These are phyloP conservation scores for Penicillium atrosanguineum DNA, from an alignment of 495 filamentous ascomycete genomes.

Conservation along the genomic window DNA sequence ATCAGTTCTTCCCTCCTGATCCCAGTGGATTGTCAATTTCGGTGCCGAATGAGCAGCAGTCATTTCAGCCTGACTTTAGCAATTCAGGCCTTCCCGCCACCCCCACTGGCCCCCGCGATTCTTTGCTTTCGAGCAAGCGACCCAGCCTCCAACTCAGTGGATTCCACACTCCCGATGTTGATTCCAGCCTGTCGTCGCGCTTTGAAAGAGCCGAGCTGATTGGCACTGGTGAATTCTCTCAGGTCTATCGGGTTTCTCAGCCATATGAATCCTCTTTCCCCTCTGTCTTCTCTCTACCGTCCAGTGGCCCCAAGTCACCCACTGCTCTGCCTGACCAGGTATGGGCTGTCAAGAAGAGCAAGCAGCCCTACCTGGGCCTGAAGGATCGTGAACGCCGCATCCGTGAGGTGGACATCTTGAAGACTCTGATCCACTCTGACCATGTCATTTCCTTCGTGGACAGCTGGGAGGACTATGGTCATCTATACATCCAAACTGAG, in stretches of 20 bases:
- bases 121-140: constrained; percentile 49
- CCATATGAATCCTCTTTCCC: constrained; percentile 39
- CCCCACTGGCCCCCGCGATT: constrained; percentile 69
- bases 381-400: constrained; percentile 75
- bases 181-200: constrained; percentile 61
- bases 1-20: constrained; percentile 72
- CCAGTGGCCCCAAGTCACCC: constrained; percentile 38
- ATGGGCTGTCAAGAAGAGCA: constrained; percentile 92
- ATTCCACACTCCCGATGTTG: constrained; percentile 62
- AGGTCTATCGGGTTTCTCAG: constrained; percentile 77
- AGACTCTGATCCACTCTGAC: constrained; percentile 66
- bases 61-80: constrained; percentile 39
- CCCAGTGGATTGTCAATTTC: constrained; percentile 79
- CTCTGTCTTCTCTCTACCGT: constrained; percentile 43
- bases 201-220: constrained; percentile 76
- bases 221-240: constrained; percentile 88
- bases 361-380: constrained; percentile 68
- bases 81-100: constrained; percentile 66
- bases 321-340: constrained; percentile 51
- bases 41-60: constrained; percentile 47
- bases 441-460: constrained; percentile 80
- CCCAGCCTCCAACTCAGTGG: constrained; percentile 53
- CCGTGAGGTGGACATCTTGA: constrained; percentile 75
- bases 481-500: constrained; percentile 95
- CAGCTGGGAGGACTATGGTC: constrained; percentile 76